Conservation (phyloP, 352 stramenopile genomes). For the Phytophthora macrochlamydospora region DNA sequence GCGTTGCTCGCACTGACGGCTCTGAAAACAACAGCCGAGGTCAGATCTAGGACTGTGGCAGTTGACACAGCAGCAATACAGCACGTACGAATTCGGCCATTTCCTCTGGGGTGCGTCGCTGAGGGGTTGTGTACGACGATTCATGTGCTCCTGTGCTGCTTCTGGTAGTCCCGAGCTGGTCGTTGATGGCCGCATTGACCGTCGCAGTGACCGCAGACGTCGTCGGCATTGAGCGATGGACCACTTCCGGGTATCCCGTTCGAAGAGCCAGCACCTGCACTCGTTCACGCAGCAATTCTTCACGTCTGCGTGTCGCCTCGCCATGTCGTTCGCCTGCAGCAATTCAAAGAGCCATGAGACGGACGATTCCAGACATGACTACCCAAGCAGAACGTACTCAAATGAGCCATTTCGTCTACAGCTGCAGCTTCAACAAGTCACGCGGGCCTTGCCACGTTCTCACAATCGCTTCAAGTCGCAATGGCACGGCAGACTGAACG, state of each 20-base stretch:
- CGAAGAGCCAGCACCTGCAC: slow-evolving; percentile 48
- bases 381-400: slow-evolving; percentile 29
- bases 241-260: slow-evolving; percentile 49
- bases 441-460: not conserved
- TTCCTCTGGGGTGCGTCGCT: slow-evolving; percentile 23
- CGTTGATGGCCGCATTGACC: slow-evolving; percentile 4
- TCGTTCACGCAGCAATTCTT: slow-evolving; percentile 52
- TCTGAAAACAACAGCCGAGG: slow-evolving; percentile 24
- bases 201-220: slow-evolving; percentile 1
- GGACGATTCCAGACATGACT: too few relatives aligned
- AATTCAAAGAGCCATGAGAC: not conserved
- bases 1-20: slow-evolving; percentile 55
- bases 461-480: not conserved
- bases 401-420: slow-evolving; percentile 40
- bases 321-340: slow-evolving; percentile 58
- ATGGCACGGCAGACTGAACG: too few relatives aligned
- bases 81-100: slow-evolving; percentile 41
- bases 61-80: too few relatives aligned
- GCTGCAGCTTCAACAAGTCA: slow-evolving; percentile 23
- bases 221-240: slow-evolving; percentile 21
- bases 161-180: not conserved
- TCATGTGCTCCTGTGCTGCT: not conserved
- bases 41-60: too few relatives aligned
- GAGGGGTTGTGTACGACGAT: slow-evolving; percentile 14
- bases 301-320: slow-evolving; percentile 51